Conservation (phyloP, 345 rosid genomes). For the Euphorbia lathyris region DNA sequence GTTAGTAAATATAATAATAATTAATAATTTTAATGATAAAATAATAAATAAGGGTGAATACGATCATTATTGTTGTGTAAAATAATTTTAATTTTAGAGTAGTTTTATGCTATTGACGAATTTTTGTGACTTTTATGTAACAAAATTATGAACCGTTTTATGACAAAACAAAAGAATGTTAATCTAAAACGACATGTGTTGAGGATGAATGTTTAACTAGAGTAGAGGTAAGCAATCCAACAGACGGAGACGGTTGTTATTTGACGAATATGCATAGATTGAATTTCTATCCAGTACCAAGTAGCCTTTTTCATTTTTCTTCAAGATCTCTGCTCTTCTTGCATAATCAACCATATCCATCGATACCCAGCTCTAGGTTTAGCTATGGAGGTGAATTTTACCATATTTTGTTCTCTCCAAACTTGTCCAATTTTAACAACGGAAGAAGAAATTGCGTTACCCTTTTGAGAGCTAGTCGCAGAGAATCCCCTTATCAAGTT, state of each 20-base stretch:
- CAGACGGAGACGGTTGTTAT: conserved; percentile 7
- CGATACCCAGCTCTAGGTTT: conserved; percentile 33
- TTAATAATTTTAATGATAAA: too few species aligned
- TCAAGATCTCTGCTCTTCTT: conserved; percentile 35
- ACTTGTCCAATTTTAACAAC: conserved; percentile 23
- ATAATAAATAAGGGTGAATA: too few species aligned
- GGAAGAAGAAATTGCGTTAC: conserved; percentile 33
- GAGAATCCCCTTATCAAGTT: conserved; percentile 84
- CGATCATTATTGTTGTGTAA: too few species aligned
- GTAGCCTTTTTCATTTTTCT: conserved; percentile 26
- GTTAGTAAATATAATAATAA: too few species aligned
- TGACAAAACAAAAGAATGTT: neutral
- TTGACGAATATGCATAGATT: conserved; percentile 31
- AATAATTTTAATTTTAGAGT: too few species aligned
- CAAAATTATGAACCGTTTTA: neutral
- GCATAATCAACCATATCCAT: conserved; percentile 26
- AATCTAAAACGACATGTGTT: neutral
- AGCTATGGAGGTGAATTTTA: conserved; percentile 26
- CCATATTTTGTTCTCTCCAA: conserved; percentile 19
- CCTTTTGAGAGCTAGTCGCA: conserved; percentile 46
- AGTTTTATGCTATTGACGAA: too few species aligned
- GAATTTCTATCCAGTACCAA: conserved; percentile 22
- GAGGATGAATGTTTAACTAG: neutral
- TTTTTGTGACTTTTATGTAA: too few species aligned
- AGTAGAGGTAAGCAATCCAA: neutral